These are phyloP conservation scores for Sugiyamaella valdiviana DNA, from an alignment of 805 yeast species.

Conservation along the genomic window DNA sequence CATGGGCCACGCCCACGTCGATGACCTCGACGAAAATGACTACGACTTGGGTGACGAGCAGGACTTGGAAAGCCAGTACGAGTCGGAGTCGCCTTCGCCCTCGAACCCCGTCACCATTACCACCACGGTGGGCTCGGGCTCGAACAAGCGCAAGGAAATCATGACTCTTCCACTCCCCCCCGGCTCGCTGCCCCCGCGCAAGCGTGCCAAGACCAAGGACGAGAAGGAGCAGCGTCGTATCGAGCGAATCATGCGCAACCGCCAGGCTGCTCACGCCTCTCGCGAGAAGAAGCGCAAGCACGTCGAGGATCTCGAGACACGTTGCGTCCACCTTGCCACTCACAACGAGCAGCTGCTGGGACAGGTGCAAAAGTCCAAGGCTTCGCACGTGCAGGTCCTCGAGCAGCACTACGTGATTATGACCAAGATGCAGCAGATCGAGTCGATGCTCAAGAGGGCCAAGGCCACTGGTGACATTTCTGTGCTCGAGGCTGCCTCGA, in stretches of 20 bases:
- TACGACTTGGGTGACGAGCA: not conserved
- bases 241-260: conserved; percentile 85
- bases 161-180: conserved; percentile 33
- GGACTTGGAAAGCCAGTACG: not conserved
- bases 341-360: conserved; percentile 26
- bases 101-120: conserved; percentile 15
- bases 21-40: not conserved
- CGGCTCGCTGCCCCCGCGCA: conserved; percentile 77
- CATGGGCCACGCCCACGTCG: not conserved
- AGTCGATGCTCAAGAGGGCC: conserved; percentile 18
- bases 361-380: conserved; percentile 16
- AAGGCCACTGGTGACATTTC: conserved; percentile 21
- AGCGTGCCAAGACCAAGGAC: conserved; percentile 92
- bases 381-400: conserved; percentile 14
- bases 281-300: conserved; percentile 94
- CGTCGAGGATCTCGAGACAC: conserved; percentile 73
- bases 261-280: conserved; percentile 96
- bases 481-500: conserved; percentile 11
- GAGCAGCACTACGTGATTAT: conserved; percentile 21
- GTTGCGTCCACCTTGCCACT: conserved; percentile 29
- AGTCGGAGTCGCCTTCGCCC: not conserved
- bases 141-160: conserved; percentile 27
- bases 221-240: conserved; percentile 95
- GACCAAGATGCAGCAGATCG: conserved; percentile 17
- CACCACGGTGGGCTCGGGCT: conserved; percentile 15